phyloP scores from a whole-genome alignment of 2,329 filamentous ascomycete genomes.

The Macrophomina tecta region DNA sequence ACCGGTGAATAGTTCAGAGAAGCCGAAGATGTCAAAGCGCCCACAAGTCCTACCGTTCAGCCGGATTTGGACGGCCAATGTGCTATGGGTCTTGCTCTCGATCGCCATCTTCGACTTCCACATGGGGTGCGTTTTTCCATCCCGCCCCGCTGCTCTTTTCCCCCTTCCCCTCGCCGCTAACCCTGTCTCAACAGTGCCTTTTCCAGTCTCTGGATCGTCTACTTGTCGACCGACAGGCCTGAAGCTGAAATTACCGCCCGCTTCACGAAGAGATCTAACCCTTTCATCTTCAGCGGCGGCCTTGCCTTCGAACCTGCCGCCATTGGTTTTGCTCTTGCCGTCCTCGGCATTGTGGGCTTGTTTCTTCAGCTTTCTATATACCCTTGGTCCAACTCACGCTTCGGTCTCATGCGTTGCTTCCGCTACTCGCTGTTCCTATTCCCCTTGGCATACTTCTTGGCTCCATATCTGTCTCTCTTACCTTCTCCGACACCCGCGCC shows the following conservation, averaged over 20 bases:
- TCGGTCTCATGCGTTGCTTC: slow-evolving; percentile 73
- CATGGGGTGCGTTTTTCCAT: slow-evolving; percentile 51
- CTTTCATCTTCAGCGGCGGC: slow-evolving; percentile 71
- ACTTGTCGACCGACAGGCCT: slow-evolving; percentile 73
- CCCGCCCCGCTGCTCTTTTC: background rate
- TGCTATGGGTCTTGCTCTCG: slow-evolving; percentile 64
- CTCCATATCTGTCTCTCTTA: slow-evolving; percentile 74
- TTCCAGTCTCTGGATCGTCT: slow-evolving; percentile 77
- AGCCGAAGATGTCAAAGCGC: slow-evolving; percentile 40
- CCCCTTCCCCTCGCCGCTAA: background rate
- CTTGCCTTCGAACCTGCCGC: slow-evolving; percentile 73
- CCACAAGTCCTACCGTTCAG: slow-evolving; percentile 53
- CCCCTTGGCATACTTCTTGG: slow-evolving; percentile 70
- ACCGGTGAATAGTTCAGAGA: slow-evolving; percentile 38
- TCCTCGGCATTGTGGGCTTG: slow-evolving; percentile 78
- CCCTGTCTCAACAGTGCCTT: slow-evolving; percentile 58
- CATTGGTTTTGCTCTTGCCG: slow-evolving; percentile 79
- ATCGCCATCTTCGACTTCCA: slow-evolving; percentile 76
- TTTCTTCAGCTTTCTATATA: slow-evolving; percentile 74
- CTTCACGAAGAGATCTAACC: slow-evolving; percentile 30
- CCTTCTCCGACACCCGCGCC: slow-evolving; percentile 58
- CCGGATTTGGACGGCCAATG: slow-evolving; percentile 60
- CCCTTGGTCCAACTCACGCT: slow-evolving; percentile 67
- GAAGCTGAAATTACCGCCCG: slow-evolving; percentile 36
- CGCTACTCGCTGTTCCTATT: slow-evolving; percentile 73